Conservation (phyloP, 179 eudicot genomes). For the Drosera spatulata region DNA sequence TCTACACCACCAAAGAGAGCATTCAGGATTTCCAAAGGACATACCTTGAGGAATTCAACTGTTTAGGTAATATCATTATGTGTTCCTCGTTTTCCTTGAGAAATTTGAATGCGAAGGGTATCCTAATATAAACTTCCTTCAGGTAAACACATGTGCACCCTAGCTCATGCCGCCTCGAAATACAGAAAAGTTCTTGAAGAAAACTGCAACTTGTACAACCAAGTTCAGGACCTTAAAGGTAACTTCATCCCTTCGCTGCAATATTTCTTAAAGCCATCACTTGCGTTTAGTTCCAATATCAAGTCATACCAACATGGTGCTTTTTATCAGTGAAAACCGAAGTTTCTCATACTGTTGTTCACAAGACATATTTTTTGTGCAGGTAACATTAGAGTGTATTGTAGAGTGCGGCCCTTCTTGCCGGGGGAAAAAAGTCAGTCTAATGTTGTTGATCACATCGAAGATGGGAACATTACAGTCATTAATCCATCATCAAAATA, state of each 20-base stretch:
- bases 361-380: not conserved
- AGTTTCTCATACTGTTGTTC: not conserved
- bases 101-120: not conserved
- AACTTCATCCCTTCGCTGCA: not conserved
- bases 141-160: constrained; percentile 70
- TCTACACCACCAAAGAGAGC: constrained; percentile 61
- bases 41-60: constrained; percentile 61
- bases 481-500: constrained; percentile 28
- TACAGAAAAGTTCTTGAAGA: constrained; percentile 92
- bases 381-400: constrained; percentile 67
- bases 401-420: constrained; percentile 50
- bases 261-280: not conserved
- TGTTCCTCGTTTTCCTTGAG: not conserved
- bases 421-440: constrained; percentile 28
- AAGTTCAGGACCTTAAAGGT: constrained; percentile 98
- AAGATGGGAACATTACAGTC: constrained; percentile 32
- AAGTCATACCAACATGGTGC: not conserved
- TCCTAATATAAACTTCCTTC: not conserved
- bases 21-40: constrained; percentile 71
- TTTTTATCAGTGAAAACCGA: not conserved
- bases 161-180: constrained; percentile 86
- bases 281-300: not conserved
- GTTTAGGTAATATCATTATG: constrained; percentile 38
- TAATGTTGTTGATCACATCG: constrained; percentile 28
- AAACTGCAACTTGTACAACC: constrained; percentile 86